Evolutionary conservation across 345 rosid genomes (phyloP).

Genomic region (Garcia nutans): DNA sequence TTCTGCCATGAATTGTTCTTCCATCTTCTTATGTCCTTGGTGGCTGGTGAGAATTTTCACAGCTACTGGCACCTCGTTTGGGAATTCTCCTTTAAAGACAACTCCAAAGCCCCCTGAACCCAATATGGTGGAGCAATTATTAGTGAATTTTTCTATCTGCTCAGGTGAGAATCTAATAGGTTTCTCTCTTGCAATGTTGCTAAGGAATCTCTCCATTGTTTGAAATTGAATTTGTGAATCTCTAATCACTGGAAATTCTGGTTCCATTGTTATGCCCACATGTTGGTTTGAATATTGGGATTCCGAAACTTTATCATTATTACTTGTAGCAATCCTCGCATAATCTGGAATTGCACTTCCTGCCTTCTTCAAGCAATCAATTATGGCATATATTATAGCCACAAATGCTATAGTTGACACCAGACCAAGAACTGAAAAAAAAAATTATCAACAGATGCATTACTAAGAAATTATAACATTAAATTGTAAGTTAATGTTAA

Average conservation of each 20-base stretch:
- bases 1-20: constrained; percentile 45
- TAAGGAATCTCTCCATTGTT: constrained; percentile 27
- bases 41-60: constrained; percentile 27
- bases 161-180: constrained; percentile 31
- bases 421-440: constrained; percentile 15
- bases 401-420: constrained; percentile 15
- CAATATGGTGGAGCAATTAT: constrained; percentile 19
- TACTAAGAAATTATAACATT: background rate
- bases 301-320: background rate
- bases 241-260: background rate
- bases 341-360: constrained; percentile 25
- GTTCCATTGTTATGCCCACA: background rate
- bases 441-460: too few species aligned
- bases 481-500: background rate
- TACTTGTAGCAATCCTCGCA: constrained; percentile 13
- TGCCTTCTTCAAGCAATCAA: constrained; percentile 28
- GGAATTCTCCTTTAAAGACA: constrained; percentile 30
- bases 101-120: constrained; percentile 35
- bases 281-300: background rate
- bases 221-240: constrained; percentile 11
- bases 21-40: constrained; percentile 19
- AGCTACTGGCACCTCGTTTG: constrained; percentile 15
- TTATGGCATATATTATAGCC: constrained; percentile 17
- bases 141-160: constrained; percentile 17
- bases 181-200: constrained; percentile 22